phyloP scores from a whole-genome alignment of 1,284 basidiomycete genomes.

The Boletellus dicymbophilus region DNA sequence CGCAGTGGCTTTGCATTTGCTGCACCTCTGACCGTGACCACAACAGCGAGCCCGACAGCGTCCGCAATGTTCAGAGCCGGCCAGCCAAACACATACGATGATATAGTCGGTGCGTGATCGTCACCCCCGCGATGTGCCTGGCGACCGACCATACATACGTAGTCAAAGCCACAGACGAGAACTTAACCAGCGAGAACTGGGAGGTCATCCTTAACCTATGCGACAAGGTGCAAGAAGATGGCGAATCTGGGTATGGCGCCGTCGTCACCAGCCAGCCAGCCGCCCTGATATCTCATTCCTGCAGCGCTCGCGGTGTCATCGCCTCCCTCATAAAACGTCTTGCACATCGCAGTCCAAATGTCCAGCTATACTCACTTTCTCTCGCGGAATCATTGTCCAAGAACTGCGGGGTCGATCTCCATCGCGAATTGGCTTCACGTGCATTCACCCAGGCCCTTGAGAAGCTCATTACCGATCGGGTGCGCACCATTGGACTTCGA shows the following conservation, averaged over 20 bases:
- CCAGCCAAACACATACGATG: conserved; percentile 85
- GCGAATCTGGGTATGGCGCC: conserved; percentile 67
- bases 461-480: conserved; percentile 86
- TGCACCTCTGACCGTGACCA: conserved; percentile 14
- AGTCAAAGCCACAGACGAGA: conserved; percentile 96
- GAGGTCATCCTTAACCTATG: conserved; percentile 94
- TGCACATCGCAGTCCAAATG: conserved; percentile 93
- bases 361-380: conserved; percentile 93
- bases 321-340: conserved; percentile 89
- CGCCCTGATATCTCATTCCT: conserved; percentile 14
- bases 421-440: conserved; percentile 87
- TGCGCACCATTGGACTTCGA: conserved; percentile 30
- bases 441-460: conserved; percentile 91
- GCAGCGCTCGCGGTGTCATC: conserved; percentile 86
- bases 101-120: conserved; percentile 79
- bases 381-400: conserved; percentile 88
- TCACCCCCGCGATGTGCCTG: background rate
- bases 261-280: conserved; percentile 3
- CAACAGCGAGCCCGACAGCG: conserved; percentile 10
- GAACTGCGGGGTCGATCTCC: conserved; percentile 84
- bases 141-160: conserved; percentile 13
- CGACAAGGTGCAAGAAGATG: conserved; percentile 93
- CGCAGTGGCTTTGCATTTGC: conserved; percentile 22
- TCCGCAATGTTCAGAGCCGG: conserved; percentile 65
- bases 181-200: conserved; percentile 94